A percentile compares a stretch with the other conserved stretches of the same genome.
Evolutionary conservation across 345 rosid genomes (phyloP).

Genomic region (Salix exigua): DNA sequence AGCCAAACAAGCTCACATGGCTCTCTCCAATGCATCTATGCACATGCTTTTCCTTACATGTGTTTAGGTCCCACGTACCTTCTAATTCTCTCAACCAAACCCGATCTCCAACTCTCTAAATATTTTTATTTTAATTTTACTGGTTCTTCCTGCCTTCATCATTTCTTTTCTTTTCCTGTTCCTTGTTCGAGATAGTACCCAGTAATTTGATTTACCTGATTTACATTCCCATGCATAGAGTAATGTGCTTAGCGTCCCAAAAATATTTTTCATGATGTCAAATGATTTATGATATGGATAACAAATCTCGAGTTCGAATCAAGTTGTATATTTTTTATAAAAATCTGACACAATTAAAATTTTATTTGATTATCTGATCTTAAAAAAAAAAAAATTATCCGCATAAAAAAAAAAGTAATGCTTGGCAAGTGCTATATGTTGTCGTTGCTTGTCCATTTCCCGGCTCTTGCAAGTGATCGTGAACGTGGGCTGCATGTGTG

Average conservation of each 20-base stretch:
- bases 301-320: rapidly evolving
- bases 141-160: not conserved
- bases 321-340: rapidly evolving
- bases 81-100: conserved; percentile 12
- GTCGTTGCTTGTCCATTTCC: not conserved
- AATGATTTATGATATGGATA: no score
- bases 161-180: not conserved
- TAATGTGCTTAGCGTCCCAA: not conserved
- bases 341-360: rapidly evolving
- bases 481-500: conserved; percentile 28
- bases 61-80: conserved; percentile 23
- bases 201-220: not conserved
- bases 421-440: not conserved
- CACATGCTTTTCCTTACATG: conserved; percentile 35
- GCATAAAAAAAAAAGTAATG: no score
- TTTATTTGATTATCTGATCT: no score
- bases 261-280: no score
- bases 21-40: conserved; percentile 27
- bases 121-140: no score
- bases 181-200: not conserved
- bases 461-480: not conserved
- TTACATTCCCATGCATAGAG: not conserved
- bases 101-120: not conserved
- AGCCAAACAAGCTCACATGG: conserved; percentile 40
- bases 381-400: no score